Conservation (phyloP, 2,329 filamentous ascomycete genomes). For the Mycosphaerella sp. region DNA sequence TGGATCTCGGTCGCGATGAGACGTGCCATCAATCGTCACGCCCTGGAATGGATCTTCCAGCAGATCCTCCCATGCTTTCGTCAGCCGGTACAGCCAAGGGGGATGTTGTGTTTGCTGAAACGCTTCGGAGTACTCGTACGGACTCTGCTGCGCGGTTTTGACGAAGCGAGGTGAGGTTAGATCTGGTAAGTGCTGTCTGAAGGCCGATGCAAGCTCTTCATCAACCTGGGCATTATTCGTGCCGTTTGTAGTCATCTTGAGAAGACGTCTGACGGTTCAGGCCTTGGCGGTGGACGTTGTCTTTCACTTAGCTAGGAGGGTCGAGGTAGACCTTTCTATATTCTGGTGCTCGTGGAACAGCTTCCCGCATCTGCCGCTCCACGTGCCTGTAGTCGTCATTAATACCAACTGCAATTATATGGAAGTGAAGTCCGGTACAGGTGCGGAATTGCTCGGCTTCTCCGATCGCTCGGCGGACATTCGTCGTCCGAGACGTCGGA, state of each 20-base stretch:
- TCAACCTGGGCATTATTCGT: conserved; percentile 16
- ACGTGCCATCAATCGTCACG: conserved; percentile 59
- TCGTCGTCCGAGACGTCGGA: not conserved
- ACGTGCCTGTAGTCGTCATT: not conserved
- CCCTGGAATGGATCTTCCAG: conserved; percentile 61
- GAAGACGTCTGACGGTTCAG: not conserved
- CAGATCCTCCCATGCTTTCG: conserved; percentile 21
- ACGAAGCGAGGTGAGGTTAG: conserved; percentile 54
- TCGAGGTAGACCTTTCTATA: not conserved
- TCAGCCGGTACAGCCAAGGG: conserved; percentile 26
- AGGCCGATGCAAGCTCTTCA: conserved; percentile 30
- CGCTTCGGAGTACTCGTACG: conserved; percentile 51
- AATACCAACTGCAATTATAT: not conserved
- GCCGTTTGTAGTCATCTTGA: conserved; percentile 2
- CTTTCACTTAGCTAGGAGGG: not conserved
- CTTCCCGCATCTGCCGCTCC: not conserved
- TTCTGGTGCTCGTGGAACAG: not conserved
- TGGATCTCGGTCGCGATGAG: not conserved
- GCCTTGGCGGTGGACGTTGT: not conserved
- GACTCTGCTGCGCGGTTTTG: conserved; percentile 55
- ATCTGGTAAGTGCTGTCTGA: conserved; percentile 56
- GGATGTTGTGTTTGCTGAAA: conserved; percentile 24
- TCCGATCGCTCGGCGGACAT: conserved; percentile 11
- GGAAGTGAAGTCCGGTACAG: conserved; percentile 1
- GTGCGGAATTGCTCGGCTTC: not conserved